Evolutionary conservation across 306 rosid genomes (phyloP).

Genomic region (Styphnolobium japonicum): DNA sequence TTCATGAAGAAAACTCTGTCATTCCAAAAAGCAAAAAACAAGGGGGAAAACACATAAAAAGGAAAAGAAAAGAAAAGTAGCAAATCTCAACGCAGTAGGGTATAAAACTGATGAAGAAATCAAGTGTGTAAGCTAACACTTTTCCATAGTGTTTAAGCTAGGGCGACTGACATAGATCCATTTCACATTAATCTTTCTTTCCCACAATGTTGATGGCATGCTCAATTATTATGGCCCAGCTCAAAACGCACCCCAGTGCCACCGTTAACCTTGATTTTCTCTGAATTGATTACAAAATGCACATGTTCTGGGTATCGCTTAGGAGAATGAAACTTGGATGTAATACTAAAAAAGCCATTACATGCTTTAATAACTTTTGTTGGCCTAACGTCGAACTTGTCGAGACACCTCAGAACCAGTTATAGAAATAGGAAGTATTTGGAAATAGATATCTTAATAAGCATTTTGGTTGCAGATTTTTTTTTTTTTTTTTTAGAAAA

Average conservation of each 20-base stretch:
- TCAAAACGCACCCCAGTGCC: neutral
- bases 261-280: neutral
- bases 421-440: neutral
- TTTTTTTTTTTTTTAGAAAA: no score
- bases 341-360: neutral
- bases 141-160: neutral
- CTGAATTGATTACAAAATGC: neutral
- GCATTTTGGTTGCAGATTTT: neutral
- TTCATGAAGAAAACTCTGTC: no score
- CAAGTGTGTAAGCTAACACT: neutral
- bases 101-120: no score
- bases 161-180: conserved; percentile 4
- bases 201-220: neutral
- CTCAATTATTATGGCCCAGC: conserved; percentile 9
- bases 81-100: no score
- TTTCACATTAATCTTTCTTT: neutral
- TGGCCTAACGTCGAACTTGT: neutral
- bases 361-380: neutral
- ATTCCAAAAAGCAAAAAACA: no score
- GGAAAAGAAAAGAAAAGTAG: no score
- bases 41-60: no score
- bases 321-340: neutral
- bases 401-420: conserved; percentile 11
- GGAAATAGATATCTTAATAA: neutral
- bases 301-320: conserved; percentile 1